Evolutionary conservation across 2,329 filamentous ascomycete genomes (phyloP).

Genomic region (Parascedosporium putredinis): DNA sequence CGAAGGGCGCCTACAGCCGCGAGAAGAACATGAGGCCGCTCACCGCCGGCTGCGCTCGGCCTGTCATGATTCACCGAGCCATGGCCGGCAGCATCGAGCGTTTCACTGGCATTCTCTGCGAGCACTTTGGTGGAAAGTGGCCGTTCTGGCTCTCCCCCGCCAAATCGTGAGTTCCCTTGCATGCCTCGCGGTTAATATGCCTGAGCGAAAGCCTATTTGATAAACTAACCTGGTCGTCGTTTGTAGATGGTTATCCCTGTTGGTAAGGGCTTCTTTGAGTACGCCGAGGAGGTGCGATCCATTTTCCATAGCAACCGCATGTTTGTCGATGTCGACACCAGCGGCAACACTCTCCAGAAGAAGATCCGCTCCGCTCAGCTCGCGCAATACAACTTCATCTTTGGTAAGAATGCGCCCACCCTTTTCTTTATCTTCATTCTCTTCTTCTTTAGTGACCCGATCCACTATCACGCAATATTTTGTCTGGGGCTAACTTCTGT

Average conservation of each 20-base stretch:
- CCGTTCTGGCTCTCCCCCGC: constrained; percentile 78
- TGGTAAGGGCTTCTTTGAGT: constrained; percentile 59
- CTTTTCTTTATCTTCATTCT: too few relatives aligned
- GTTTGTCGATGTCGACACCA: constrained; percentile 47
- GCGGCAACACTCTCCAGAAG: constrained; percentile 76
- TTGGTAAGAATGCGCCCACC: too few relatives aligned
- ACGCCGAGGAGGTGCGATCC: constrained; percentile 63
- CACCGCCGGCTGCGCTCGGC: constrained; percentile 61
- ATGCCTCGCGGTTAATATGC: neutral
- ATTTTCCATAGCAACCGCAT: constrained; percentile 58
- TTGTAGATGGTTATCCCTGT: constrained; percentile 53
- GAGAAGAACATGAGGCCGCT: constrained; percentile 35
- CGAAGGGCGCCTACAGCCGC: constrained; percentile 30
- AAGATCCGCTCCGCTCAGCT: constrained; percentile 78
- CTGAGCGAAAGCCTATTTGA: constrained; percentile 20
- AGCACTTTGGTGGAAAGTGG: constrained; percentile 83
- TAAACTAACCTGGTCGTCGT: neutral
- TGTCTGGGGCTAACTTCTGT: too few relatives aligned
- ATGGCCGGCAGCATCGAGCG: constrained; percentile 60
- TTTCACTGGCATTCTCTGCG: constrained; percentile 64
- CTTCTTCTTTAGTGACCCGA: too few relatives aligned
- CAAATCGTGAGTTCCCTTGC: constrained; percentile 44
- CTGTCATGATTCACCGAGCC: constrained; percentile 80
- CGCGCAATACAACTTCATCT: constrained; percentile 75
- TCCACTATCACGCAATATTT: too few relatives aligned